Base-by-base conservation (phyloP, 2,329 filamentous ascomycete genomes). In the Sporothrix brasiliensis region DNA sequence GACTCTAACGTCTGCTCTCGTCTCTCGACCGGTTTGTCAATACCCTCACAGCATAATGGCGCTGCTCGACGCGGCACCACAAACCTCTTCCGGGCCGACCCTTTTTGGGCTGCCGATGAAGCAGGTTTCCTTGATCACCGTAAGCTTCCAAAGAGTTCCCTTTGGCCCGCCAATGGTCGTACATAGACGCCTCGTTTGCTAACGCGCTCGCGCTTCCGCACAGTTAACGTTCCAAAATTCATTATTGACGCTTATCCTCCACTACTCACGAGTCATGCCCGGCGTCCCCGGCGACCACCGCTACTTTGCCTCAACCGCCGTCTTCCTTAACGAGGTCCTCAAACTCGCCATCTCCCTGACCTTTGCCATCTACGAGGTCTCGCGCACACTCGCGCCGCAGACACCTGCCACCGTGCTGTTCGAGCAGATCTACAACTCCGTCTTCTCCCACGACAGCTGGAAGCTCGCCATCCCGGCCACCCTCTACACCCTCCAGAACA, bases 261-360 rank as follows among this genome's bases (percentile, higher is more conserved):
- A 97, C 82, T 97, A 98, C 80, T 97, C 94, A 41, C 89, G 94
- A 74, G 89, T 96, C 72, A 97, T 97, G 94, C 91, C 93, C 21
- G 70, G 67, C n/a, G 86, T 89, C 11, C 84, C 87, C 11, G 89
- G 90, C 78, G 92, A 93, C 74, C 92, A 94, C 77, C 90, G 94
- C 78, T 98, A 97, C 80, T 92, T 95, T 76, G 90, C 94, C 52
- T 97, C 94, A 54, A 98, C 95, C 11, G 94, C 94, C 56, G 92
- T 99, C 69, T 92, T 98, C 78, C 85, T 98, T 73, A 95, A 94
- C 79, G 95, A 99, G 81, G 86, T 97, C 61, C 87, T 97, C 76
- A 98, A 98, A 81, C 86, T 98, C 47, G 87, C 89, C 50, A 88
- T 98, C 69, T 96, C 92, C 75, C 83, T 97, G 54, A 93, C 92